A percentile compares a stretch with the other conserved stretches of the same genome.
Evolutionary conservation across 495 filamentous ascomycete genomes (phyloP).

Genomic region (Diplogelasinospora grovesii): DNA sequence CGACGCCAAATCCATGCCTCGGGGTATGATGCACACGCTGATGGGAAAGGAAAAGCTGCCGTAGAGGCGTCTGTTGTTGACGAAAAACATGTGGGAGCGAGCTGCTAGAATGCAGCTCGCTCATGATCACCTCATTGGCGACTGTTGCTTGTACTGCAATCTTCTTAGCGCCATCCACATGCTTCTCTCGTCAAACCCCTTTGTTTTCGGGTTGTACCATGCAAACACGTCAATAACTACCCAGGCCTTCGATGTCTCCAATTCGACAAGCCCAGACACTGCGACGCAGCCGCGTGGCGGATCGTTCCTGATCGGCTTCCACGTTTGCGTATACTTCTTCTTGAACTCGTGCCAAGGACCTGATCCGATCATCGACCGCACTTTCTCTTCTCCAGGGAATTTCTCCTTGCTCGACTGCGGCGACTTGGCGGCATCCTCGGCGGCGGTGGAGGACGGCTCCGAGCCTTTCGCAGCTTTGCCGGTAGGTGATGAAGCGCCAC

Average conservation of each 20-base stretch:
- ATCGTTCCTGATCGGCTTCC: slow-evolving; percentile 30
- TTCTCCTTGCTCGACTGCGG: slow-evolving; percentile 1
- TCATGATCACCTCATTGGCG: slow-evolving; percentile 4
- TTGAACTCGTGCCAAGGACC: slow-evolving; percentile 47
- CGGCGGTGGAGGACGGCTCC: too few species aligned
- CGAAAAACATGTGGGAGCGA: too few species aligned
- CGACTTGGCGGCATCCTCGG: not conserved
- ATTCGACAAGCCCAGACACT: slow-evolving; percentile 58
- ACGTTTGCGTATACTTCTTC: slow-evolving; percentile 41
- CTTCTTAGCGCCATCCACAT: slow-evolving; percentile 8
- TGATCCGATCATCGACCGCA: slow-evolving; percentile 2
- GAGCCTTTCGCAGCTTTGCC: too few species aligned
- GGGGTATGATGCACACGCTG: too few species aligned
- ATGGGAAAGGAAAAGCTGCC: too few species aligned
- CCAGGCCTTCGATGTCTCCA: slow-evolving; percentile 47
- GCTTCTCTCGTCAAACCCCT: slow-evolving; percentile 8
- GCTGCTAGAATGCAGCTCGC: too few species aligned
- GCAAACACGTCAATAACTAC: slow-evolving; percentile 23
- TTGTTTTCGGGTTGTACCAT: slow-evolving; percentile 26
- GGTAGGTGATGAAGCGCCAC: not conserved
- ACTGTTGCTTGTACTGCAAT: slow-evolving; percentile 11
- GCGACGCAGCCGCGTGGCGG: slow-evolving; percentile 59
- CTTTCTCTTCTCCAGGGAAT: not conserved
- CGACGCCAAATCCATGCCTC: too few species aligned
- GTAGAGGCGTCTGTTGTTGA: too few species aligned